Evolutionary conservation across 805 yeast genomes (phyloP), one percentile per base, ranked within the genome.

Genomic region (Schizosaccharomyces lindneri): DNA sequence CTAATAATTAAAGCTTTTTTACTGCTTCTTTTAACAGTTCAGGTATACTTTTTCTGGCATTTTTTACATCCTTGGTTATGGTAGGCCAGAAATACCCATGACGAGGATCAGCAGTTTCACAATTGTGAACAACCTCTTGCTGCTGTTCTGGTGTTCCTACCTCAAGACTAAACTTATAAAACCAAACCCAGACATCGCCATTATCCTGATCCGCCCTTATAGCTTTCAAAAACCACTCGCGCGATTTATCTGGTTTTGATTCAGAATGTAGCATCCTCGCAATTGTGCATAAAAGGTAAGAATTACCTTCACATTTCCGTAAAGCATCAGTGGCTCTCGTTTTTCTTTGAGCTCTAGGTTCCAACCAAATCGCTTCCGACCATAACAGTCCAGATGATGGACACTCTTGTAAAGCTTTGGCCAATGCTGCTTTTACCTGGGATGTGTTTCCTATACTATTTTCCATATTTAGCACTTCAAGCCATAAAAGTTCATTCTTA

Each of bases 141-240:
- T 70, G 55, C 15, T 78, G 81, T 1, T 69, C 72, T 4, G 66
- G 63, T 3, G 62, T 61, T 39, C 64, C 65, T 32, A 70, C 65
- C 1, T 76, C 78, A 60, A 71, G 72, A 55, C 74, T 62, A 64
- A 77, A 79, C 32, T 75, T 73, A 65, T 78, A 79, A 24, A 66
- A 64, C 83, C 87, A 83, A 0, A 81, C 78, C 84, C 94, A 87
- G 2, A 77, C 71, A 70, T 89, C 97, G 3, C 95, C 97, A 67
- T 74, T 78, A n/a, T 71, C 73, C 0, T 73, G 69, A 62, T 82
- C 81, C 1, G 75, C 73, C n/a, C 72, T 73, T 11, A 83, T 68
- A 0, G 93, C 85, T 61, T 84, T 74, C 59, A 83, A 83, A 62
- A 87, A 79, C 87, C 95, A 89, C 15, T 81, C 76, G 62, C 75